Percentiles rank a stretch among this genome's conserved stretches.
These are phyloP conservation scores for Heliamphora exappendiculata DNA, from an alignment of 148 eudicot genomes.

Conservation along the genomic window DNA sequence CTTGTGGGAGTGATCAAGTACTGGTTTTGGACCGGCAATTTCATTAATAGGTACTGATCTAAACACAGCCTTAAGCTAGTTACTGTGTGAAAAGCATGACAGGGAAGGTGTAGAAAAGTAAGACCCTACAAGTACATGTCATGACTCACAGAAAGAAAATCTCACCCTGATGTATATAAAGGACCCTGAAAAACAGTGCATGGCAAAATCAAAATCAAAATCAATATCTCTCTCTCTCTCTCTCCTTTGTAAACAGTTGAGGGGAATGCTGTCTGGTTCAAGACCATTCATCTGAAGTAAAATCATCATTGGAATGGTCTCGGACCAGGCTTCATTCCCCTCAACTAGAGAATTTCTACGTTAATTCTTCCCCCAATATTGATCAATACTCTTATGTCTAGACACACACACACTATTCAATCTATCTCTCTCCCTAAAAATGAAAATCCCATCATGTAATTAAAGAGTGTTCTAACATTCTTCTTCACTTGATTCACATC, in stretches of 20 bases:
- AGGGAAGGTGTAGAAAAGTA: conserved; percentile 8
- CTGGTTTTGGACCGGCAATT: no score
- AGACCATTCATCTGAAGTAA: conserved; percentile 28
- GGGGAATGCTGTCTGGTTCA: conserved; percentile 84
- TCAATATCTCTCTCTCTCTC: conserved; percentile 14
- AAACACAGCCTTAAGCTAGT: conserved; percentile 7
- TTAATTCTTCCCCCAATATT: not conserved
- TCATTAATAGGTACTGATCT: not conserved
- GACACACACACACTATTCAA: not conserved
- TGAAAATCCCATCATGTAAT: not conserved
- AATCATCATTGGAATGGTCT: conserved; percentile 25
- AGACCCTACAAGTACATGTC: not conserved
- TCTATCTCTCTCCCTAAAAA: not conserved
- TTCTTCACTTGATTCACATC: not conserved
- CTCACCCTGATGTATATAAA: conserved; percentile 19
- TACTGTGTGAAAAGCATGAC: conserved; percentile 21
- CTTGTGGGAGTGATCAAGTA: no score
- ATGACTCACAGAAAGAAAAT: not conserved
- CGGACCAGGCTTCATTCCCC: conserved; percentile 99
- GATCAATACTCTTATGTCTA: not conserved
- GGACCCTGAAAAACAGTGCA: conserved; percentile 22
- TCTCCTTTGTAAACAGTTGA: conserved; percentile 28
- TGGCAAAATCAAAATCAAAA: conserved; percentile 13
- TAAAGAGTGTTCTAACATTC: not conserved
- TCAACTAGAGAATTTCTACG: conserved; percentile 33